Base-by-base conservation (phyloP, 2,329 filamentous ascomycete genomes). In the Penicillium sp. region DNA sequence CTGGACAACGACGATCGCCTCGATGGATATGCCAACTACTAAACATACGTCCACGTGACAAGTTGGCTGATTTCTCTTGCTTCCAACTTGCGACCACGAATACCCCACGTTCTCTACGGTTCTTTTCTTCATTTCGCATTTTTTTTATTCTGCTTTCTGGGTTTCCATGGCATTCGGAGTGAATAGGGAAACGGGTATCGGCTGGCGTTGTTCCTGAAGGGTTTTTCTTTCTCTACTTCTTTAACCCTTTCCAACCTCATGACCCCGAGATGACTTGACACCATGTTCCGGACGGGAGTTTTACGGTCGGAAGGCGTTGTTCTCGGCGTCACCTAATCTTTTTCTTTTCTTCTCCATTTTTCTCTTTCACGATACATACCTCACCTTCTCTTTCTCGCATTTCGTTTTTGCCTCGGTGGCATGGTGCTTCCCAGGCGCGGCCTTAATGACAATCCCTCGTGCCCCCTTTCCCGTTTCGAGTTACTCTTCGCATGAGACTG, bases 251-350 rank as follows among this genome's bases (percentile, higher is more conserved):
- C n/a, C 25, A 38, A 20, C 38, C 25, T 33, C 33, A 45, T 48
- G 53, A 50, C 39, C 33, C 41, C 42, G 34, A 45, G 42, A 45
- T 47, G 52, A 51, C 48, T 55, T 43, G 37, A 50, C 52, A 45
- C 44, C 52, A 39, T 43, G 31, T 50, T 48, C 50, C 43, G 43
- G 37, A 43, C 42, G 43, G 43, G 36, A 29, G 40, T 44, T 33
- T 41, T 14, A 36, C 30, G 41, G 44, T 51, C 43, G 45, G 50
- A 45, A 43, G 51, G 51, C 50, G 50, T 53, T 53, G 46, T 34
- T 28, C 35, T 41, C 21, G 47, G 47, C 50, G 43, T 51, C 41
- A 19, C 26, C 43, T 32, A 36, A 28, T 33, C 34, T 36, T 21
- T 38, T 38, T 40, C 33, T 23, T 35, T 35, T 39, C 29, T 34